These are phyloP conservation scores for Conringia planisiliqua DNA, from an alignment of 345 rosid genomes.

Conservation along the genomic window DNA sequence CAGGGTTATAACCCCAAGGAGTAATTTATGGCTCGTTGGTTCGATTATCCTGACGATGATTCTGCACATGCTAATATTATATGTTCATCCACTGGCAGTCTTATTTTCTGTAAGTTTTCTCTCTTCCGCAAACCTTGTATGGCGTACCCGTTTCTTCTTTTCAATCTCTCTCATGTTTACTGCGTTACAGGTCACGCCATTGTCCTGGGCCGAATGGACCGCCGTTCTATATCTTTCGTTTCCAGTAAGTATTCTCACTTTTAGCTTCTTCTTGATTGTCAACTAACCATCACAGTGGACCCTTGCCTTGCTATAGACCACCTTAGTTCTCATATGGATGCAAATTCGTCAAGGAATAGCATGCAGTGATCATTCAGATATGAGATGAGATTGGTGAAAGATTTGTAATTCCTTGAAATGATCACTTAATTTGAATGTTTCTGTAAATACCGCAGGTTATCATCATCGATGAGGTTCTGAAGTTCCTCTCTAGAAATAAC, in stretches of 20 bases:
- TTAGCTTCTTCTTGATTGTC: not conserved
- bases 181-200: conserved; percentile 75
- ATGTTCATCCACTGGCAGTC: conserved; percentile 76
- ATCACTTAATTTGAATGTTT: not conserved
- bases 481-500: conserved; percentile 83
- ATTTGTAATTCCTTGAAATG: not conserved
- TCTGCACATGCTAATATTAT: conserved; percentile 78
- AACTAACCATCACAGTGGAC: not conserved
- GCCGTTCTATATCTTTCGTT: conserved; percentile 86
- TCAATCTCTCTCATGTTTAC: conserved; percentile 24
- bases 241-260: conserved; percentile 56
- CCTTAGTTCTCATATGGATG: not conserved
- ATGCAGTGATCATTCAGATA: not conserved
- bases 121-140: conserved; percentile 1
- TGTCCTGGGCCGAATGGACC: conserved; percentile 93
- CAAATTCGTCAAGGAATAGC: not conserved
- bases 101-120: conserved; percentile 86
- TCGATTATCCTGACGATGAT: conserved; percentile 91
- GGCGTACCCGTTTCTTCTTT: not conserved
- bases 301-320: not conserved
- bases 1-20: conserved; percentile 96
- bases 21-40: conserved; percentile 95
- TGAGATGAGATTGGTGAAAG: not conserved
- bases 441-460: conserved; percentile 58
- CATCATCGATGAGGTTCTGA: conserved; percentile 85